Conservation (phyloP, 2,329 filamentous ascomycete species). For the Cladobotryum mycophilum region DNA sequence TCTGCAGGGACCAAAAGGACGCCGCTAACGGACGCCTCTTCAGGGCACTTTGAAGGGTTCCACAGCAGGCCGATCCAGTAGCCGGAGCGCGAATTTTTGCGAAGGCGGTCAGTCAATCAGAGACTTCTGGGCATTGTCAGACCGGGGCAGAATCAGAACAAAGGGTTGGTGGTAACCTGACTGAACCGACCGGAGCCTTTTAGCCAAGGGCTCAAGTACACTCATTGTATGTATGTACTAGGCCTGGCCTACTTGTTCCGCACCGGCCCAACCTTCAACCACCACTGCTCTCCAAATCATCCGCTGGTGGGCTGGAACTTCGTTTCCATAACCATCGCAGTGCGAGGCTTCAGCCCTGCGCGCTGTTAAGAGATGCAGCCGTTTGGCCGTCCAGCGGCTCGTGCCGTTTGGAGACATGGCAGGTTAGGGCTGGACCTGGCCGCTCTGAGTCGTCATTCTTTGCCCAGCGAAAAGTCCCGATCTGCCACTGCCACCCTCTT, state of each 20-base stretch:
- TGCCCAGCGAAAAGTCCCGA: not conserved
- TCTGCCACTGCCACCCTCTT: slow-evolving; percentile 1
- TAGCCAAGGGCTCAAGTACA: too few relatives aligned
- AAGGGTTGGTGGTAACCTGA: too few relatives aligned
- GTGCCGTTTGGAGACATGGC: slow-evolving; percentile 25
- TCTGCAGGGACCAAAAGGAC: not conserved
- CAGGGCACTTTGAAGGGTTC: slow-evolving; percentile 1
- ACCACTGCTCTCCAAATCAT: too few relatives aligned
- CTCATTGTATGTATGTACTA: too few relatives aligned
- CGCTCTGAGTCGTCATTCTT: slow-evolving; percentile 6
- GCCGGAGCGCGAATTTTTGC: slow-evolving; percentile 12
- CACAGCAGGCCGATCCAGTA: not conserved
- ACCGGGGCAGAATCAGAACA: not conserved
- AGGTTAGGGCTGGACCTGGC: slow-evolving; percentile 18
- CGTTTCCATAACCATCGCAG: too few relatives aligned
- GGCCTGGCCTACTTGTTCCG: too few relatives aligned
- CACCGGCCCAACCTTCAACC: too few relatives aligned
- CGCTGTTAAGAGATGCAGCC: slow-evolving; percentile 27
- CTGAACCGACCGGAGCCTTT: too few relatives aligned
- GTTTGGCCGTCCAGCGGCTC: slow-evolving; percentile 26
- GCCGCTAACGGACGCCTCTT: slow-evolving; percentile 1
- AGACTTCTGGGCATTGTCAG: not conserved
- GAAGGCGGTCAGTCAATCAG: slow-evolving; percentile 11
- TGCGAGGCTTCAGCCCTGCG: not conserved
- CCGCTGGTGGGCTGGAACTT: too few relatives aligned